A percentile compares a stretch with the other conserved stretches of the same genome.
These are phyloP conservation scores for Puccinia polysora DNA, from an alignment of 1,284 basidiomycete species.

Conservation along the genomic window DNA sequence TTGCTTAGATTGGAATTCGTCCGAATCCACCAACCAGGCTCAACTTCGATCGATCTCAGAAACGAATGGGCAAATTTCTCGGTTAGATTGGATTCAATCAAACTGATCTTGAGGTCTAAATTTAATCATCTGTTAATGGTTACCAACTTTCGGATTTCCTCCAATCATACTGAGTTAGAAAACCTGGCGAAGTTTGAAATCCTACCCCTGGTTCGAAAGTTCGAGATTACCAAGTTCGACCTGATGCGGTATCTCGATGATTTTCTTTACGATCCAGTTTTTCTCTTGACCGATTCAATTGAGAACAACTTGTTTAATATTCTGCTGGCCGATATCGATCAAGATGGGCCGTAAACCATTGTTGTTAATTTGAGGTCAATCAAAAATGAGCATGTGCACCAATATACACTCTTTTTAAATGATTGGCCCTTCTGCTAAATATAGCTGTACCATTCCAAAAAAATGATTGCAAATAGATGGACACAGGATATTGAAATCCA, in stretches of 20 bases:
- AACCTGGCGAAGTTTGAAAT: not conserved
- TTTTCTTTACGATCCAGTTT: conserved; percentile 5
- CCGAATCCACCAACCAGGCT: not conserved
- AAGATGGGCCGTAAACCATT: no score
- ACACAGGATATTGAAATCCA: no score
- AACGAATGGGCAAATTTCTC: conserved; percentile 15
- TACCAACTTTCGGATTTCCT: not conserved
- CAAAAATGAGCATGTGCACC: no score
- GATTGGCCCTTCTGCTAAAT: no score
- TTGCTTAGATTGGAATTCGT: not conserved
- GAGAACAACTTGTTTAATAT: not conserved
- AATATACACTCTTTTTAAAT: no score
- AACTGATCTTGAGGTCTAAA: conserved; percentile 2
- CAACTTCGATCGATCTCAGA: not conserved
- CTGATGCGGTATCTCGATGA: not conserved
- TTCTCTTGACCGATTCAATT: conserved; percentile 5
- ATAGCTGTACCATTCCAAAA: no score
- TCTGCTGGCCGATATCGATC: no score
- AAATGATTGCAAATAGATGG: no score
- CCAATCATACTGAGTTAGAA: not conserved
- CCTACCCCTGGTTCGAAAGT: conserved; percentile 3
- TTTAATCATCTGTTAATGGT: not conserved
- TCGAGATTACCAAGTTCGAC: not conserved
- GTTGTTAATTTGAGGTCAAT: no score
- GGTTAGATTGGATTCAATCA: conserved; percentile 20